Conservation (phyloP, 495 filamentous ascomycete genomes). For the Hypoxylon subgilvum region DNA sequence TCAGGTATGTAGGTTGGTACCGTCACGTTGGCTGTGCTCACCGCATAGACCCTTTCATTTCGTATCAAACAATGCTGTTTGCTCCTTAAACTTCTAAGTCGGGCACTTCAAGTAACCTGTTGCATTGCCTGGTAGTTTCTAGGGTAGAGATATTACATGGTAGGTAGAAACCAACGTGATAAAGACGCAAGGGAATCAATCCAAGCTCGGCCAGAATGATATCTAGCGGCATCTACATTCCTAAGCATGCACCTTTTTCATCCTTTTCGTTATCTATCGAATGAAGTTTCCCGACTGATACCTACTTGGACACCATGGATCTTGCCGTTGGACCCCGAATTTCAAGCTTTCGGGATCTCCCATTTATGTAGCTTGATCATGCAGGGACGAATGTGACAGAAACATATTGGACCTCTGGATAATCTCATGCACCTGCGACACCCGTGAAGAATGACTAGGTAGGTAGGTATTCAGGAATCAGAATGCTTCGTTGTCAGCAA, state of each 20-base stretch:
- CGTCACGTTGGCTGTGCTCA: constrained; percentile 1
- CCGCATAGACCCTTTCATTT: constrained; percentile 11
- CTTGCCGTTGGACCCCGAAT: constrained; percentile 27
- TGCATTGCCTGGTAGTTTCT: no score
- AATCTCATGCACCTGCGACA: no score
- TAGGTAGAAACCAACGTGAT: no score
- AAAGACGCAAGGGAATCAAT: no score
- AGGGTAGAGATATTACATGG: background rate
- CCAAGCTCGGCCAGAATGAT: background rate
- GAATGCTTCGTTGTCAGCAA: no score
- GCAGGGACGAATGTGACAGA: constrained; percentile 14
- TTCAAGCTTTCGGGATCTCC: constrained; percentile 5
- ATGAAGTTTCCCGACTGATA: constrained; percentile 11
- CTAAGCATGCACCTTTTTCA: background rate
- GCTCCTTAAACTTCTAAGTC: constrained; percentile 9
- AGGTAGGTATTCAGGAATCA: no score
- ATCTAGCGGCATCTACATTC: background rate
- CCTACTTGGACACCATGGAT: constrained; percentile 25
- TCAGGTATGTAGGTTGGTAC: background rate
- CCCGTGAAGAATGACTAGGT: background rate
- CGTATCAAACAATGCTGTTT: background rate
- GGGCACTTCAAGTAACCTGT: no score
- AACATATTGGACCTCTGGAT: background rate
- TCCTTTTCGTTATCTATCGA: background rate
- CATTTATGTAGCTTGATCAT: constrained; percentile 20